Conservation (phyloP, 2,329 filamentous ascomycete species). For the Colletotrichum siamense region DNA sequence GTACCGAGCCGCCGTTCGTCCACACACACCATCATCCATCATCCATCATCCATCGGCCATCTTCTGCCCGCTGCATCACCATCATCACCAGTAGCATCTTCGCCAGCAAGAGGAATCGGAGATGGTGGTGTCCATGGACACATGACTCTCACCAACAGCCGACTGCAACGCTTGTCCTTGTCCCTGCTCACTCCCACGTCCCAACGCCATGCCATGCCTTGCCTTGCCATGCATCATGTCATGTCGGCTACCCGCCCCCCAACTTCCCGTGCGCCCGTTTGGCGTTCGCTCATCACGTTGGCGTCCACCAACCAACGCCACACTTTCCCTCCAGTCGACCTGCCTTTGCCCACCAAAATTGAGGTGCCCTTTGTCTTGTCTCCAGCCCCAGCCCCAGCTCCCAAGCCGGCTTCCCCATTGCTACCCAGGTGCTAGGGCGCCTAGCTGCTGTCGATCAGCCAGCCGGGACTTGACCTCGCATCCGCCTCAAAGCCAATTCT, state of each 20-base stretch:
- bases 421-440: background rate
- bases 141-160: slow-evolving; percentile 2
- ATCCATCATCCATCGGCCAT: background rate
- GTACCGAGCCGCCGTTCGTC: too few species aligned
- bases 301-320: slow-evolving; percentile 9
- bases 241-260: slow-evolving; percentile 8
- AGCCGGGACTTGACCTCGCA: background rate
- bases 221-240: background rate
- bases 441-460: background rate
- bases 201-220: background rate
- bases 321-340: background rate
- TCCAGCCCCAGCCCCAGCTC: background rate
- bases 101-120: background rate
- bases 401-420: background rate
- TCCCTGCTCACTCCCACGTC: background rate
- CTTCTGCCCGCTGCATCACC: background rate
- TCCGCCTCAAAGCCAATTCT: background rate
- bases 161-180: background rate
- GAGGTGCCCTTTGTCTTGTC: background rate
- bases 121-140: background rate
- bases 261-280: slow-evolving; percentile 18
- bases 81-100: background rate
- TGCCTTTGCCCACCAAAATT: background rate
- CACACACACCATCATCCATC: background rate
- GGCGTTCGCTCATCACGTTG: slow-evolving; percentile 5